Percentiles rank a stretch among this genome's conserved stretches.
Evolutionary conservation across 164 flowering plant genomes (phyloP).

Genomic region (Tinospora cordifolia): DNA sequence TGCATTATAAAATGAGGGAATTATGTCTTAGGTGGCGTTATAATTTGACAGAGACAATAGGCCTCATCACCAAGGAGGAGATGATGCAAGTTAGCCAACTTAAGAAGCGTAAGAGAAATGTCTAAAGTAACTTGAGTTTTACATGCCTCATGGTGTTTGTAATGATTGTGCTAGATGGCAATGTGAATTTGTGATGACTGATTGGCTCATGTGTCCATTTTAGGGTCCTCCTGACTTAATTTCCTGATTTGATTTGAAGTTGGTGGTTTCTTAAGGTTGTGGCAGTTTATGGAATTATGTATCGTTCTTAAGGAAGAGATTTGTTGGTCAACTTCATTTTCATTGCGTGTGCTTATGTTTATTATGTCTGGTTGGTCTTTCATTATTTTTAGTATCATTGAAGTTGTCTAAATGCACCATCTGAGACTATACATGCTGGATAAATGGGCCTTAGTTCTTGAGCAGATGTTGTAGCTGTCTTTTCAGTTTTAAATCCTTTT

Average conservation of each 20-base stretch:
- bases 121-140: no score
- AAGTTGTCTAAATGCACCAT: not conserved
- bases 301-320: not conserved
- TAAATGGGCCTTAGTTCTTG: not conserved
- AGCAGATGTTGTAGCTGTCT: not conserved
- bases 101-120: no score
- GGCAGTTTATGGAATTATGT: not conserved
- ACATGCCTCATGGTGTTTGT: no score
- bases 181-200: no score
- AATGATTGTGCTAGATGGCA: no score
- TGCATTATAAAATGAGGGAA: no score
- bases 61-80: no score
- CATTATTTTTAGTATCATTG: not conserved
- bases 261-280: not conserved
- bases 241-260: not conserved
- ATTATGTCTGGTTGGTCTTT: not conserved
- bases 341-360: not conserved
- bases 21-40: no score
- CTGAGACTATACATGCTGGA: no score
- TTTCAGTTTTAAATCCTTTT: conserved; percentile 1
- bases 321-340: not conserved
- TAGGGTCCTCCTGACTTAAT: not conserved
- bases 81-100: no score
- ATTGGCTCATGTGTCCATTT: no score
- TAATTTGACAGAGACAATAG: no score